Conservation (phyloP, 768 basidiomycete genomes). For the Psilocybe azurescens region DNA sequence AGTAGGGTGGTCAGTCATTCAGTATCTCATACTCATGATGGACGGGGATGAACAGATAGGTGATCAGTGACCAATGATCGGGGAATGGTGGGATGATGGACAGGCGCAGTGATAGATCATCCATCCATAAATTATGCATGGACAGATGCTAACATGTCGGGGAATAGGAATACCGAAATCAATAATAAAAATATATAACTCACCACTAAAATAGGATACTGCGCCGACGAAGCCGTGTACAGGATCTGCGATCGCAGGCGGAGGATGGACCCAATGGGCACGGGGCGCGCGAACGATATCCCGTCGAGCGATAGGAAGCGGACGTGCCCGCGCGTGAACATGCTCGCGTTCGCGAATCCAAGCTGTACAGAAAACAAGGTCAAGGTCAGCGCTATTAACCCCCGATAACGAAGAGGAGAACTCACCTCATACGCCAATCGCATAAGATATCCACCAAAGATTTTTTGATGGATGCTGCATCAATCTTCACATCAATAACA, state of each 20-base stretch:
- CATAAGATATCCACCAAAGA: constrained; percentile 78
- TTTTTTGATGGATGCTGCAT: constrained; percentile 75
- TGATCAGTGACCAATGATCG: not conserved
- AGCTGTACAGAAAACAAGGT: constrained; percentile 45
- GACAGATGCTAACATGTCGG: not conserved
- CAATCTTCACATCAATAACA: not conserved
- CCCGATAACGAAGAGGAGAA: not conserved
- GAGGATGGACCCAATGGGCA: constrained; percentile 85
- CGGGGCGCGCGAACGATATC: constrained; percentile 80
- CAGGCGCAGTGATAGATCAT: not conserved
- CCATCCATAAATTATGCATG: too few species aligned
- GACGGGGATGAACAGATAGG: too few species aligned
- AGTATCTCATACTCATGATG: too few species aligned
- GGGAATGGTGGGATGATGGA: not conserved
- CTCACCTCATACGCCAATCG: constrained; percentile 73
- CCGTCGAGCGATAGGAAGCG: constrained; percentile 80
- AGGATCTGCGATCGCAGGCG: constrained; percentile 74
- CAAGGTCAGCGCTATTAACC: not conserved
- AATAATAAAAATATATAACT: constrained; percentile 24
- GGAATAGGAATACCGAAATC: too few species aligned
- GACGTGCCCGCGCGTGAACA: constrained; percentile 71
- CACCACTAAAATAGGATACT: constrained; percentile 65
- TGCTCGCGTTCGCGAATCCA: constrained; percentile 71
- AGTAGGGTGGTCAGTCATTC: not conserved
- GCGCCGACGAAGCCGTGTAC: constrained; percentile 55